These are phyloP conservation scores for Polysphondylium violaceum DNA, from an alignment of 78 protist species.

Conservation along the genomic window DNA sequence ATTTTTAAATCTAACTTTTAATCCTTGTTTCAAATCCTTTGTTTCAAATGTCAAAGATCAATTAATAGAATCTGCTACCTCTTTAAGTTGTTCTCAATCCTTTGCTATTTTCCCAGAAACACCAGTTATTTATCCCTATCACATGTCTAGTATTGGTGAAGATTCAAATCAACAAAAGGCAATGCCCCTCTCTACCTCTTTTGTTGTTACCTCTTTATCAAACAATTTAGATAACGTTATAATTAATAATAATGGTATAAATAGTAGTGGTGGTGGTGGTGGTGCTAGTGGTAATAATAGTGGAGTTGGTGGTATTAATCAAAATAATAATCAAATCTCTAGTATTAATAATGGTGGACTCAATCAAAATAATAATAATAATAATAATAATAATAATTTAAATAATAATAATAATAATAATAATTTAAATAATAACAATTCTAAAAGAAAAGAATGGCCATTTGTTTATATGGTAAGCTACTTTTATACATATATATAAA, in stretches of 20 bases:
- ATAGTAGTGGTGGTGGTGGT: no score
- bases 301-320: no score
- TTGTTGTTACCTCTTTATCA: slow-evolving; percentile 31
- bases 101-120: slow-evolving; percentile 45
- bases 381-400: neutral
- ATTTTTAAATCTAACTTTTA: slow-evolving; percentile 50
- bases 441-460: slow-evolving; percentile 34
- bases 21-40: slow-evolving; percentile 27
- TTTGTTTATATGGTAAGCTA: slow-evolving; percentile 26
- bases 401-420: neutral
- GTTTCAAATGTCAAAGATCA: neutral
- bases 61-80: neutral
- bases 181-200: slow-evolving; percentile 28
- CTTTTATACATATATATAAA: neutral
- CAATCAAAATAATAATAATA: neutral
- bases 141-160: neutral
- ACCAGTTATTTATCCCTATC: slow-evolving; percentile 35
- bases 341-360: neutral
- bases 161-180: neutral
- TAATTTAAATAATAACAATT: neutral
- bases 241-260: neutral
- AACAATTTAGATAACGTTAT: neutral
- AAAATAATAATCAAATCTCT: neutral
- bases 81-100: slow-evolving; percentile 30
- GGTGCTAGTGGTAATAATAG: no score